Conservation (phyloP, 768 basidiomycete genomes). For the Lactarius vividus region DNA sequence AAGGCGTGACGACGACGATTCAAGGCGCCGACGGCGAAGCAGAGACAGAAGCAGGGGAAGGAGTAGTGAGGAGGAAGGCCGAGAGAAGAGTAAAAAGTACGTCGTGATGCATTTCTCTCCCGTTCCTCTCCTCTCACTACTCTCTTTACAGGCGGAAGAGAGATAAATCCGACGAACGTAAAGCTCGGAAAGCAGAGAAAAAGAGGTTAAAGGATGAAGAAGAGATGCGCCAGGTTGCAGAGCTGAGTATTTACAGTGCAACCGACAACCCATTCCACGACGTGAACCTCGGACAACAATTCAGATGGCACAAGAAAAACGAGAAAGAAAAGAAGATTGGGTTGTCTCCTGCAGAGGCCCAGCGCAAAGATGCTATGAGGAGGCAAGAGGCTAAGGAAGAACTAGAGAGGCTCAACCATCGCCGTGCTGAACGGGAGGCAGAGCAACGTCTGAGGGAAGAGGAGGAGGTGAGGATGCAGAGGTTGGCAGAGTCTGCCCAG, state of each 20-base stretch:
- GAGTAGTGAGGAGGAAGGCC: slow-evolving; percentile 31
- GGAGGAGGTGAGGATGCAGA: slow-evolving; percentile 85
- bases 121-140: neutral
- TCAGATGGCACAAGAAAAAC: slow-evolving; percentile 98
- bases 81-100: slow-evolving; percentile 46
- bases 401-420: slow-evolving; percentile 83
- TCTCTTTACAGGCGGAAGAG: slow-evolving; percentile 60
- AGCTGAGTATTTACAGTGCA: slow-evolving; percentile 94
- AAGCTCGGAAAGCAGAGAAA: slow-evolving; percentile 85
- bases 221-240: slow-evolving; percentile 88
- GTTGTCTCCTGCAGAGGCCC: slow-evolving; percentile 71
- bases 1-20: slow-evolving; percentile 30
- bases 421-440: slow-evolving; percentile 88
- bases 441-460: slow-evolving; percentile 88
- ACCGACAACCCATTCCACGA: slow-evolving; percentile 99
- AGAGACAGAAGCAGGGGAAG: slow-evolving; percentile 35
- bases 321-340: slow-evolving; percentile 95
- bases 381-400: slow-evolving; percentile 94
- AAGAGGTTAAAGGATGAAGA: slow-evolving; percentile 80
- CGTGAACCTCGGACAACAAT: slow-evolving; percentile 92
- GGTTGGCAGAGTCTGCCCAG: slow-evolving; percentile 90
- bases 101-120: slow-evolving; percentile 24
- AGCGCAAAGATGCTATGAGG: slow-evolving; percentile 73
- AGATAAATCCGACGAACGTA: slow-evolving; percentile 84
- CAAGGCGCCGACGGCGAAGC: slow-evolving; percentile 30